Evolutionary conservation across 2,329 filamentous ascomycete species (phyloP).

Genomic region (Pestalotiopsis sp.): DNA sequence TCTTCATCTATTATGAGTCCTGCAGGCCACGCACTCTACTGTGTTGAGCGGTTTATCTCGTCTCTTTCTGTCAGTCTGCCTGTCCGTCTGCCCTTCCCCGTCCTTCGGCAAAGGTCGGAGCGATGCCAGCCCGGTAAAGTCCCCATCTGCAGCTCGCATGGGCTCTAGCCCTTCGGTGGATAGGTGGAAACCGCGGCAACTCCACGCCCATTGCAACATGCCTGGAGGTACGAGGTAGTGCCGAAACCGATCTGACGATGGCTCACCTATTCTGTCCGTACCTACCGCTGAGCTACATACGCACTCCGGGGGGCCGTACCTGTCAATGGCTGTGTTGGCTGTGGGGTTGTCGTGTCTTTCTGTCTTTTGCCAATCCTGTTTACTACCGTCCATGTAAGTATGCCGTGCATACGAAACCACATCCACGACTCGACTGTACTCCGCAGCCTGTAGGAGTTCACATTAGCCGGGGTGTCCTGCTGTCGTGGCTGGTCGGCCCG

Average conservation of each 20-base stretch:
- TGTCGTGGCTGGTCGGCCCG: constrained; percentile 5
- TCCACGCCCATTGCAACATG: constrained; percentile 4
- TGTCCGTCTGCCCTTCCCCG: not conserved
- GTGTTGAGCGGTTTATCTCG: constrained; percentile 4
- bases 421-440: not conserved
- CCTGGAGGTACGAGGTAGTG: constrained; percentile 6
- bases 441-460: not conserved
- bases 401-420: not conserved
- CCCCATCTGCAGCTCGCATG: not conserved
- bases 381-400: not conserved
- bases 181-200: constrained; percentile 13
- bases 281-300: not conserved
- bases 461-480: not conserved
- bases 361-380: not conserved
- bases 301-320: not conserved
- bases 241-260: not conserved
- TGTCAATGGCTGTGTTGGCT: not conserved
- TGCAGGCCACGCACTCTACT: not conserved
- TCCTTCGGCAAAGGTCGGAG: constrained; percentile 11
- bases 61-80: no score
- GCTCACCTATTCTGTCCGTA: constrained; percentile 1
- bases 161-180: constrained; percentile 10
- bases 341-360: not conserved
- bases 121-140: not conserved
- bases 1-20: not conserved